A percentile compares a stretch with the other conserved stretches of the same genome.
phyloP scores from a whole-genome alignment of 306 rosid species.

The Betula pendula region DNA sequence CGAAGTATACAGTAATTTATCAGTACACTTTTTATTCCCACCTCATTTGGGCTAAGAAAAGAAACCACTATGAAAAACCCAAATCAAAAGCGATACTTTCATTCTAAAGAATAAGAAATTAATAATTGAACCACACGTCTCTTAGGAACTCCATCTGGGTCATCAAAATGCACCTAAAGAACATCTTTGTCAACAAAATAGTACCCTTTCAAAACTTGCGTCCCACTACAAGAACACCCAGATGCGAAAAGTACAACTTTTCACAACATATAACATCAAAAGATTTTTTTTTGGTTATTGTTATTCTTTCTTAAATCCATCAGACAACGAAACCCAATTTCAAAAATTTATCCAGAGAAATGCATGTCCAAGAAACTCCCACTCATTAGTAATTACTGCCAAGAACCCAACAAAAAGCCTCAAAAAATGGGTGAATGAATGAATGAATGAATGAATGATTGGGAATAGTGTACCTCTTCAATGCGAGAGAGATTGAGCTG shows the following conservation, averaged over 20 bases:
- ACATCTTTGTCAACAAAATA: not conserved
- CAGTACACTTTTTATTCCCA: not conserved
- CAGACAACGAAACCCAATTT: not conserved
- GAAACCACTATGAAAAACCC: not conserved
- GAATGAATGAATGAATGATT: too few relatives aligned
- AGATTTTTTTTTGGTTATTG: too few relatives aligned
- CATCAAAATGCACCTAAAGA: not conserved
- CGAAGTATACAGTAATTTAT: not conserved
- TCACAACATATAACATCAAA: not conserved
- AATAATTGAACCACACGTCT: not conserved
- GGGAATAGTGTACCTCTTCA: constrained; percentile 61
- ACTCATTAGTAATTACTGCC: constrained; percentile 2
- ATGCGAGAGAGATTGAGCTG: constrained; percentile 87
- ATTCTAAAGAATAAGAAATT: not conserved
- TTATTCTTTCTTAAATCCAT: too few relatives aligned
- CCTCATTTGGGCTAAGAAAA: not conserved
- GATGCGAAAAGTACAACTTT: not conserved
- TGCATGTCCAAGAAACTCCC: constrained; percentile 26
- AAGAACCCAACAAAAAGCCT: not conserved
- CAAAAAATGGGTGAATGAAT: constrained; percentile 3
- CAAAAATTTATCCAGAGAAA: not conserved
- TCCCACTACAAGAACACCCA: not conserved
- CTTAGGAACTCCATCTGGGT: not conserved
- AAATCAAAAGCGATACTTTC: not conserved
- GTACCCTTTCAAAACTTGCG: not conserved